Base-by-base conservation (phyloP, 2,329 filamentous ascomycete species). In the Aureobasidium musti region DNA sequence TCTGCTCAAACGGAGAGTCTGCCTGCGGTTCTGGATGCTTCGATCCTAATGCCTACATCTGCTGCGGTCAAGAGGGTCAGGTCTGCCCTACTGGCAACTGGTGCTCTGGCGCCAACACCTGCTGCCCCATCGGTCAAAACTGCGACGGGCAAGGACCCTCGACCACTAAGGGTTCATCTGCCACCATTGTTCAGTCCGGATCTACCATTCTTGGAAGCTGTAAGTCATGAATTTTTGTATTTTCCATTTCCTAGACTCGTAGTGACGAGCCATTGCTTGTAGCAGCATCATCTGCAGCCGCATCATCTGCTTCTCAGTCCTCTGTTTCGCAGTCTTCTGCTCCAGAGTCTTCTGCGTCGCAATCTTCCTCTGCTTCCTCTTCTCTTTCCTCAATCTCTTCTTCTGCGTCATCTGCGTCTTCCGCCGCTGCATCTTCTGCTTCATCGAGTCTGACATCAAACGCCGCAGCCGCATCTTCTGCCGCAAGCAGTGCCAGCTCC, bases 61-160 rank as follows among this genome's bases (percentile, higher is more conserved):
- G 64, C 54, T 59, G 53, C 23, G 49, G 63, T 39, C 7, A 30
- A 5, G 13, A 23, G 23, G 54, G 54, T 35, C 50, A 39, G 23
- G 30, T 66, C 11, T 66, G 64, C 35, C 17, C 52, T 28, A 30
- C 4, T 17, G 54, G 45, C 30, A 37, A 39, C 39, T 66, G 37
- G 23, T 66, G 54, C 26, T 13, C 53, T 33, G 17, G 53, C 45
- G 52, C 39, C 33, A 45, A 39, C 28, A 19, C 21, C 23, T 66
- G 64, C 54, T 66, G 64, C 14, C 37, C 64, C 41, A 54, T 17
- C 19, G 64, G 64, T 23, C 21, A 33, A 43, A 66, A 66, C 64
- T 66, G 64, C 35, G 53, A 66, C 26, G 64, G 64, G 30, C 64
- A 66, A 26, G 64, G 64, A 17, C 28, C 64, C 35, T 66, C 64